A percentile compares a stretch with the other conserved stretches of the same genome.
phyloP scores from a whole-genome alignment of 768 basidiomycete species.

The Auricularia sp. region DNA sequence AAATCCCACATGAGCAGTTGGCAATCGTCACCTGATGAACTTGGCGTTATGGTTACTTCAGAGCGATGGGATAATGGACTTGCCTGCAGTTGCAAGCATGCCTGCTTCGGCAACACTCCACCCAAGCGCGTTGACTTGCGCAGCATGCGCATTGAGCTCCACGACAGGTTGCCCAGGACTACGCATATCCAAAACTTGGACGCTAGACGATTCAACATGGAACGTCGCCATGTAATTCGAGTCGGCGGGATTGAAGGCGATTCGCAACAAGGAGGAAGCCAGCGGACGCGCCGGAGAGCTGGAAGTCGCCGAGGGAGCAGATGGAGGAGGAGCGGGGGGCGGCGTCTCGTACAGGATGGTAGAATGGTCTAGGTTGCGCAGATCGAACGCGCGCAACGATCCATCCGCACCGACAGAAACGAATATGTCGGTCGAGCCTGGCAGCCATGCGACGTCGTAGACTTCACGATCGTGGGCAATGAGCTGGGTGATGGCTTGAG shows the following conservation, averaged over 20 bases:
- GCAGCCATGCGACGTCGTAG: slow-evolving; percentile 98
- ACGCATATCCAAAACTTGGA: slow-evolving; percentile 94
- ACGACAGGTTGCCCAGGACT: slow-evolving; percentile 92
- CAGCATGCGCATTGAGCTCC: slow-evolving; percentile 77
- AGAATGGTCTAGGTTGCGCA: slow-evolving; percentile 92
- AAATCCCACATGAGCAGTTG: slow-evolving; percentile 94
- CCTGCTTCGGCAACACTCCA: slow-evolving; percentile 85
- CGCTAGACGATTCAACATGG: slow-evolving; percentile 82
- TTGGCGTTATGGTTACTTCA: no score
- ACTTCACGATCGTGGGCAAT: slow-evolving; percentile 96
- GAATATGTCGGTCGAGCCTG: slow-evolving; percentile 91
- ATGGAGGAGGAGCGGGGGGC: slow-evolving; percentile 50
- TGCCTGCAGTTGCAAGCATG: slow-evolving; percentile 80
- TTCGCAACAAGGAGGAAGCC: slow-evolving; percentile 73
- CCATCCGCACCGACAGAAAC: slow-evolving; percentile 98
- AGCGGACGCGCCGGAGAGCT: slow-evolving; percentile 58
- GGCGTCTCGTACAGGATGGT: slow-evolving; percentile 88
- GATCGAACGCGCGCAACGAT: slow-evolving; percentile 89
- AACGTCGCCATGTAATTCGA: slow-evolving; percentile 97
- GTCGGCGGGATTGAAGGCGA: slow-evolving; percentile 84
- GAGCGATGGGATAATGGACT: slow-evolving; percentile 13
- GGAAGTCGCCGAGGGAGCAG: slow-evolving; percentile 42
- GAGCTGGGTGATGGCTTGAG: slow-evolving; percentile 89
- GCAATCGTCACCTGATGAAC: slow-evolving; percentile 70
- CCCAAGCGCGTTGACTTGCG: slow-evolving; percentile 74